phyloP scores from a whole-genome alignment of 1,284 basidiomycete genomes.

The Sparassis latifolia region DNA sequence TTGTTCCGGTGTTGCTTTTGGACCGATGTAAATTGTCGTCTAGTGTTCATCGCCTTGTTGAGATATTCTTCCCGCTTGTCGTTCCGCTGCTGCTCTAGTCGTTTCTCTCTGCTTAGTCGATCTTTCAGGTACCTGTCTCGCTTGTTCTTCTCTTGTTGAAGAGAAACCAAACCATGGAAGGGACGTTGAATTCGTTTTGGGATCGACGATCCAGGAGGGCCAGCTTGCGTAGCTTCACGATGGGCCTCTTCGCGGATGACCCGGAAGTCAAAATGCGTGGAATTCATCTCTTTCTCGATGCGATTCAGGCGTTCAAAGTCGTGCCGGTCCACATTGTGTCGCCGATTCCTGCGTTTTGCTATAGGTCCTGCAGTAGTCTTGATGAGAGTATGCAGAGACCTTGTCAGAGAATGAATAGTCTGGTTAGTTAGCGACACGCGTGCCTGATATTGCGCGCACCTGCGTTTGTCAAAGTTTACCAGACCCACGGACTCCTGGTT shows the following conservation, averaged over 20 bases:
- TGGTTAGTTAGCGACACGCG: constrained; percentile 2
- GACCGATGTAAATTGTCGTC: constrained; percentile 42
- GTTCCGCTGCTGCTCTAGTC: constrained; percentile 59
- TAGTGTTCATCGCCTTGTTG: constrained; percentile 56
- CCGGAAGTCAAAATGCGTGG: constrained; percentile 58
- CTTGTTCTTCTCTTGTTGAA: constrained; percentile 73
- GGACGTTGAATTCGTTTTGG: constrained; percentile 53
- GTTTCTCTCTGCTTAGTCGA: constrained; percentile 65
- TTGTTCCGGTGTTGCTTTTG: constrained; percentile 74
- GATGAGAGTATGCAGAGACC: constrained; percentile 61
- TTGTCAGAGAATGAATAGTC: constrained; percentile 18
- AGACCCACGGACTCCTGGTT: constrained; percentile 47
- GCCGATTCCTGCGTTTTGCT: constrained; percentile 35
- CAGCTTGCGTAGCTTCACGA: constrained; percentile 47
- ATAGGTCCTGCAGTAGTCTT: constrained; percentile 40
- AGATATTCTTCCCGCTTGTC: constrained; percentile 70
- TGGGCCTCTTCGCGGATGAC: constrained; percentile 66
- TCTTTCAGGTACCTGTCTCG: constrained; percentile 64
- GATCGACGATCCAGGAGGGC: constrained; percentile 31
- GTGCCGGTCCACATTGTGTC: constrained; percentile 49
- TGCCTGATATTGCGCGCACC: constrained; percentile 35
- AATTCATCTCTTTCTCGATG: constrained; percentile 60
- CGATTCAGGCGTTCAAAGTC: constrained; percentile 70
- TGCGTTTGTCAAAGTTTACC: constrained; percentile 76
- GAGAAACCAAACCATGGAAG: constrained; percentile 54